Conservation (phyloP, 331 rosid genomes). For the Cydonia oblonga region DNA sequence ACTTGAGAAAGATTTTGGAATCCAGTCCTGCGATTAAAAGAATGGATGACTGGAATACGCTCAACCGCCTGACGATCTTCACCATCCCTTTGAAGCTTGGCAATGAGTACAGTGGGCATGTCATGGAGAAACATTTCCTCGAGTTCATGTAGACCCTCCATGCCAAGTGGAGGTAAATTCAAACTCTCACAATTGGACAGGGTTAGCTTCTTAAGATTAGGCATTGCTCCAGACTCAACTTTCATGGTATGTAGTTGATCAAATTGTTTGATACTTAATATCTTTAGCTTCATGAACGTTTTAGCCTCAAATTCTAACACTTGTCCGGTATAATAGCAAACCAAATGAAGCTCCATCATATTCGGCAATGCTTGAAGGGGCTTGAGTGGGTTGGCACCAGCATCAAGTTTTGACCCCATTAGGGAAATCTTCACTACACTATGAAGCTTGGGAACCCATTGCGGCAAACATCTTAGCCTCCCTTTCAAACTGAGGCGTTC, state of each 20-base stretch:
- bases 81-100: neutral
- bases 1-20: neutral
- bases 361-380: neutral
- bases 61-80: neutral
- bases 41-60: neutral
- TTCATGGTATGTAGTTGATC: neutral
- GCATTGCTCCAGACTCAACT: neutral
- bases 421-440: neutral
- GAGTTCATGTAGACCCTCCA: neutral
- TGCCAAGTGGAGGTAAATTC: neutral
- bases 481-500: constrained; percentile 1
- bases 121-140: neutral
- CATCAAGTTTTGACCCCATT: neutral
- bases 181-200: neutral
- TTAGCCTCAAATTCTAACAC: neutral
- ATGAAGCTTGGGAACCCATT: neutral
- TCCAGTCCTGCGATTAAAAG: neutral
- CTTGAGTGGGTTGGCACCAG: neutral
- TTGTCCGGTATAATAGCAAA: neutral
- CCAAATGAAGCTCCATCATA: neutral
- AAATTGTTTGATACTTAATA: neutral
- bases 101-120: neutral
- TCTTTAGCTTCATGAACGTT: constrained; percentile 6
- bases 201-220: constrained; percentile 7
- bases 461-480: neutral